Evolutionary conservation across 108 stramenopile species (phyloP).

Genomic region (Pseudonitzschia multistriata): DNA sequence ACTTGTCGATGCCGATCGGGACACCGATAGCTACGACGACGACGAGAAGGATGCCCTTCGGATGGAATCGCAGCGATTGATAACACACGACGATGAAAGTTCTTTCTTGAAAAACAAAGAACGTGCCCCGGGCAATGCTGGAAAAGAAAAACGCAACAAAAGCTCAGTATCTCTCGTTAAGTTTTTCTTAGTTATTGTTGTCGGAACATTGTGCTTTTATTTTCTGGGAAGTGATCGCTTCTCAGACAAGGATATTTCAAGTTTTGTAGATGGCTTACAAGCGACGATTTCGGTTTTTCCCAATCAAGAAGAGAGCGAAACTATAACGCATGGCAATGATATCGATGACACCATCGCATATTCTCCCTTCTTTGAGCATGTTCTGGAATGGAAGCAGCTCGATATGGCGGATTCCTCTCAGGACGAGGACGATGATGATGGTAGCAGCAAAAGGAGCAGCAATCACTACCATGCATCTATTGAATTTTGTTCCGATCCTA

Average conservation of each 20-base stretch:
- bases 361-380: slow-evolving; percentile 10
- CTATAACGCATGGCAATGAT: neutral
- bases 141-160: neutral
- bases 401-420: neutral
- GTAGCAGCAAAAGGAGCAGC: neutral
- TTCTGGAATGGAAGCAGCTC: slow-evolving; percentile 1
- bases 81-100: neutral
- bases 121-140: neutral
- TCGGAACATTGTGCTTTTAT: too few relatives aligned
- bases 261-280: too few relatives aligned
- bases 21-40: neutral
- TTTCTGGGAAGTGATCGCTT: too few relatives aligned
- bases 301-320: too few relatives aligned
- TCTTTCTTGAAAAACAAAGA: too few relatives aligned
- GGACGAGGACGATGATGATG: neutral
- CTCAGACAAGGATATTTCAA: too few relatives aligned
- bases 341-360: neutral
- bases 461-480: neutral
- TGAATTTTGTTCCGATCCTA: slow-evolving; percentile 19
- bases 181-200: too few relatives aligned
- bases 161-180: too few relatives aligned
- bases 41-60: neutral
- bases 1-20: too few relatives aligned
- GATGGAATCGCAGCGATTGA: neutral
- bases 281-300: too few relatives aligned